These are phyloP conservation scores for Tuber aestivum DNA, from an alignment of 495 filamentous ascomycete species.

Conservation along the genomic window DNA sequence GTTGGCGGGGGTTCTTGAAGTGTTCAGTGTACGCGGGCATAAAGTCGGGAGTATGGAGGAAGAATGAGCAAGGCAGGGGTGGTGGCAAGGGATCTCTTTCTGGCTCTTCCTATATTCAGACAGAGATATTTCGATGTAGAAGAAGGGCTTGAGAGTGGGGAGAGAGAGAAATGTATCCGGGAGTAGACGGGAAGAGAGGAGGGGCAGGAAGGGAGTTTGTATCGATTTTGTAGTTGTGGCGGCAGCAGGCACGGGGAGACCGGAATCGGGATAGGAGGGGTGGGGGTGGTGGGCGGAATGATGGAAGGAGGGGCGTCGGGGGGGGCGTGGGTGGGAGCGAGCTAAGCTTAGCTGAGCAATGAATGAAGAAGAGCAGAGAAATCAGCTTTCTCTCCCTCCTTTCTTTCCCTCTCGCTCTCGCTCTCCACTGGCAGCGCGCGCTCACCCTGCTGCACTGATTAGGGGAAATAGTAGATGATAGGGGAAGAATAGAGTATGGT, in stretches of 20 bases:
- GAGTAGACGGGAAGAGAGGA: conserved; percentile 7
- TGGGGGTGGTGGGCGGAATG: conserved; percentile 23
- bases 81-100: conserved; percentile 32
- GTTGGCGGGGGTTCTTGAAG: conserved; percentile 40
- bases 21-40: conserved; percentile 41
- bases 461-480: background rate
- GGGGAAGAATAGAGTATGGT: background rate
- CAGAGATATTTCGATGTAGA: conserved; percentile 8
- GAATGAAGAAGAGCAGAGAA: background rate
- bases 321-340: conserved; percentile 6
- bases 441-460: background rate
- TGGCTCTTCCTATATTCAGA: conserved; percentile 27
- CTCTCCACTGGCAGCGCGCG: background rate
- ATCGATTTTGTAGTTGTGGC: conserved; percentile 27
- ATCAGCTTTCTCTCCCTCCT: background rate
- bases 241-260: conserved; percentile 14
- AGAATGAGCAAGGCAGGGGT: conserved; percentile 1
- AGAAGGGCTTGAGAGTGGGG: conserved; percentile 29
- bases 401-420: background rate
- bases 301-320: conserved; percentile 12
- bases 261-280: conserved; percentile 17
- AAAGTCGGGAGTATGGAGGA: conserved; percentile 26
- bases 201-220: background rate
- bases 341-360: conserved; percentile 1
- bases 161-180: conserved; percentile 35